Percentiles rank a stretch among this genome's conserved stretches.
phyloP scores from a whole-genome alignment of 768 basidiomycete genomes.

The Kwoniella heveanensis region DNA sequence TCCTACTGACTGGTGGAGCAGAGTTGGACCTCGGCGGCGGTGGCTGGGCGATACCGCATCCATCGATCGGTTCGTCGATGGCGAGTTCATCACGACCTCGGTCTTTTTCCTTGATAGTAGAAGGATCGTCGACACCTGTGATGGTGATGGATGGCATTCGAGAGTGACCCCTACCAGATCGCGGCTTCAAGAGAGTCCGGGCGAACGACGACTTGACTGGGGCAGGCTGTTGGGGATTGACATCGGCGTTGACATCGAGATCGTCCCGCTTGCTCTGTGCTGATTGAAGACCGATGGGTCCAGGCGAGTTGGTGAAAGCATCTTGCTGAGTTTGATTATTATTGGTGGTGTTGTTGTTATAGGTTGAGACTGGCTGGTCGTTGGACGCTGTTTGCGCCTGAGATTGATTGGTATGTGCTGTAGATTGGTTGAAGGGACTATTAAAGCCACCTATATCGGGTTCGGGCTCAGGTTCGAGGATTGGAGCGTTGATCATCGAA shows the following conservation, averaged over 20 bases:
- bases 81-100: background rate
- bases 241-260: slow-evolving; percentile 1
- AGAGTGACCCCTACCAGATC: slow-evolving; percentile 19
- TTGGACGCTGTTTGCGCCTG: slow-evolving; percentile 6
- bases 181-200: slow-evolving; percentile 21
- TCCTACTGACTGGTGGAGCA: slow-evolving; percentile 8
- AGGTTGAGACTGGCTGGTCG: slow-evolving; percentile 4
- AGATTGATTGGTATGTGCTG: slow-evolving; percentile 9
- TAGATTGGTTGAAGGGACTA: slow-evolving; percentile 5
- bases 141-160: slow-evolving; percentile 26
- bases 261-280: slow-evolving; percentile 1
- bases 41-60: background rate
- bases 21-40: slow-evolving; percentile 18
- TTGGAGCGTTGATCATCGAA: slow-evolving; percentile 33
- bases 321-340: background rate
- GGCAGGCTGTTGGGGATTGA: slow-evolving; percentile 7
- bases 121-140: slow-evolving; percentile 12
- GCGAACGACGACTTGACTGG: slow-evolving; percentile 7
- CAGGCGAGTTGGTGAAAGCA: slow-evolving; percentile 12
- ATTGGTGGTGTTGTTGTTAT: background rate
- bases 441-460: slow-evolving; percentile 38
- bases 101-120: background rate
- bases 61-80: slow-evolving; percentile 9
- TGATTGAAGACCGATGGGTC: slow-evolving; percentile 16
- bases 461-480: slow-evolving; percentile 36